Base-by-base conservation (phyloP, 768 basidiomycete genomes). In the Amanita pseudoporphyria region DNA sequence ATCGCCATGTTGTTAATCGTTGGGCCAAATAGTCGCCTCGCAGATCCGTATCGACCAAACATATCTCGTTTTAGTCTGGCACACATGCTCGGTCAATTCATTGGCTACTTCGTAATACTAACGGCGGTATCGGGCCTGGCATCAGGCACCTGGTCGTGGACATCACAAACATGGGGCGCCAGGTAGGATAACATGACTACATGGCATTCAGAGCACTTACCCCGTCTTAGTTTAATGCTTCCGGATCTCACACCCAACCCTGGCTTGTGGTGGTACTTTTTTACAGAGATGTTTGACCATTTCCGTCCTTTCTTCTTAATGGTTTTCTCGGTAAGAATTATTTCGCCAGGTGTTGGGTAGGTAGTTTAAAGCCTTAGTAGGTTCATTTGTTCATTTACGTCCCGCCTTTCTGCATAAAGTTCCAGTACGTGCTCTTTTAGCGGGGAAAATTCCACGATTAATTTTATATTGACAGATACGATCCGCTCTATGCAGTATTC, bases 241-340 rank as follows among this genome's bases (percentile, higher is more conserved):
- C 86, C 87, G 1, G 94, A 96, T 61, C 66, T 98, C 54, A 93
- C 91, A 7, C 95, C 96, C 0, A 98, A 94, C 57, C 81, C 88
- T 3, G 95, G 96, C 1, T 67, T 97, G 24, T 92, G 92, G 87
- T 98, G 95, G 95, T 98, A 98, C 65, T 98, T 98, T 70, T 97
- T 98, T 68, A 97, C 92, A 9, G 95, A 98, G 63, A 97, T 97
- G 88, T 99, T 99, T 55, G 95, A 97, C 61, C 87, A 98, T 62
- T 99, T 97, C 72, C 73, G 96, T 26, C 80, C 84, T 3, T 97
- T 97, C 69, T 99, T 96, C 74, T 70, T 97, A 28, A 85, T 93
- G 74, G 88, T 87, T 14, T 98, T 97, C 64, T 87, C 85, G 14
- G 93, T 93, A 57, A 41, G 84, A 63, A 31, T 14, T 19, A n/a